phyloP scores from a whole-genome alignment of 2,329 filamentous ascomycete genomes.

The Fusarium anguioides region DNA sequence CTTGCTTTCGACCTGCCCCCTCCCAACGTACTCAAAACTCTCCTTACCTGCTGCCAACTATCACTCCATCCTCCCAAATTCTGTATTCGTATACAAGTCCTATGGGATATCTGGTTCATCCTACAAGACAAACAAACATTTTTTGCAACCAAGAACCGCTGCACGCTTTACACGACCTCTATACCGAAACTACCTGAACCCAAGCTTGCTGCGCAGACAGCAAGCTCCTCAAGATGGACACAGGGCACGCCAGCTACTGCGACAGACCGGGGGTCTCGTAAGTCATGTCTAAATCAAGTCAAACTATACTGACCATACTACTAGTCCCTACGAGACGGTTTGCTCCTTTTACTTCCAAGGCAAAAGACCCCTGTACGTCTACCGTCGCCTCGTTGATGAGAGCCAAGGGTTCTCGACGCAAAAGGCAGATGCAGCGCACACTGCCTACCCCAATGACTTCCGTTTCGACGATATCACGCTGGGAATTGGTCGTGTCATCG shows the following conservation, averaged over 20 bases:
- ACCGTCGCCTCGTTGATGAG: neutral
- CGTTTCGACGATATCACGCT: neutral
- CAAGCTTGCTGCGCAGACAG: too few species aligned
- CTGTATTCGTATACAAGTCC: too few species aligned
- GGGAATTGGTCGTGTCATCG: conserved; percentile 1
- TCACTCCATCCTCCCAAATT: too few species aligned
- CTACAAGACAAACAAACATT: too few species aligned
- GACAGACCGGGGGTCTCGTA: neutral
- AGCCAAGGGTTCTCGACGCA: neutral
- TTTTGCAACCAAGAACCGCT: too few species aligned
- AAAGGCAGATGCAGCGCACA: rapidly evolving
- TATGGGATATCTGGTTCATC: too few species aligned
- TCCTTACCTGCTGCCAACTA: too few species aligned
- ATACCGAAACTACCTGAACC: too few species aligned
- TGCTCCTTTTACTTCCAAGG: conserved; percentile 1
- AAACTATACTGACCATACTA: neutral
- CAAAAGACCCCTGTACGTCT: neutral
- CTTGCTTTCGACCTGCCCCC: too few species aligned
- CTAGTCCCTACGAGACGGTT: conserved; percentile 2
- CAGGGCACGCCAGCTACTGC: neutral
- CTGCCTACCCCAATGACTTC: neutral
- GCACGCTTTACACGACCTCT: too few species aligned
- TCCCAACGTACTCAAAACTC: too few species aligned
- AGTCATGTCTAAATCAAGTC: neutral
- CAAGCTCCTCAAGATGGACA: neutral